A percentile compares a stretch with the other conserved stretches of the same genome.
Evolutionary conservation across 2,329 filamentous ascomycete genomes (phyloP).

Genomic region (Botrytis pseudocinerea): DNA sequence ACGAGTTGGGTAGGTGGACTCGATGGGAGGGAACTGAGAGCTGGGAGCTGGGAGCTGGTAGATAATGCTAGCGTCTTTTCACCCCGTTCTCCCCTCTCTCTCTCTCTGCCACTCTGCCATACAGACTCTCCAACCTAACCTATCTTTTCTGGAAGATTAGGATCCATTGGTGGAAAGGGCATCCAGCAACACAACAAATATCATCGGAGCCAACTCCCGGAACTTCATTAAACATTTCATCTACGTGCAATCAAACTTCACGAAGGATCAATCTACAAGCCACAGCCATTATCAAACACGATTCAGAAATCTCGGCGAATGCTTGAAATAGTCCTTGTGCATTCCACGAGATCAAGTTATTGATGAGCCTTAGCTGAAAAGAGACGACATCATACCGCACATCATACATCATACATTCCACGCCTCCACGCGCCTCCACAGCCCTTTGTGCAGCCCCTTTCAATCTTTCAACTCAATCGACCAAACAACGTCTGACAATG

Average conservation of each 20-base stretch:
- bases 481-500: neutral
- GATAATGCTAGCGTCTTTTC: neutral
- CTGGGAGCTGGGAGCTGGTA: neutral
- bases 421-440: neutral
- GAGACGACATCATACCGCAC: neutral
- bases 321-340: neutral
- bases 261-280: neutral
- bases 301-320: neutral
- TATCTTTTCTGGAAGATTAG: neutral
- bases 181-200: neutral
- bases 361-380: neutral
- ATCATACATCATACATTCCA: neutral
- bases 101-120: too few relatives aligned
- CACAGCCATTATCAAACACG: neutral
- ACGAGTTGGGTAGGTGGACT: neutral
- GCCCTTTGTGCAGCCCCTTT: neutral
- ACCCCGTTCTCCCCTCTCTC: neutral
- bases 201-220: neutral
- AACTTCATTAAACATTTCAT: neutral
- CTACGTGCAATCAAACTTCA: slow-evolving; percentile 3
- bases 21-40: too few relatives aligned
- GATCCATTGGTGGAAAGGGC: too few relatives aligned
- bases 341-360: neutral
- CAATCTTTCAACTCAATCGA: neutral
- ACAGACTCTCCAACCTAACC: neutral